Percentiles rank a stretch among this genome's conserved stretches.
phyloP scores from a whole-genome alignment of 140 eudicot species.

The Cichorium intybus region DNA sequence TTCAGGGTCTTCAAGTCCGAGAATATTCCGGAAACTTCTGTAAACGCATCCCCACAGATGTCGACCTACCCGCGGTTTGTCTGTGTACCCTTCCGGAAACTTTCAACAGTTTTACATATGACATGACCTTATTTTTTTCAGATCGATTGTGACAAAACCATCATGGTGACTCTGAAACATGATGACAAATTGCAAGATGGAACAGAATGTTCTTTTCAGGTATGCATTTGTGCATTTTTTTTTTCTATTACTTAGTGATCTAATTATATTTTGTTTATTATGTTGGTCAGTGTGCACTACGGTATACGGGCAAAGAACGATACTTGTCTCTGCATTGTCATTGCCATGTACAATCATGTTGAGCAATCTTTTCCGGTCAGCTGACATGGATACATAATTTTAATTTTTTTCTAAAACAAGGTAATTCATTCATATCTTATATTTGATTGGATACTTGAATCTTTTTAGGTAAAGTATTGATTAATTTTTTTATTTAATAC shows the following conservation, averaged over 20 bases:
- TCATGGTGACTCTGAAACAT: slow-evolving; percentile 83
- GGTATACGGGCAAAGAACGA: slow-evolving; percentile 85
- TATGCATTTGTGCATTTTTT: slow-evolving; percentile 9
- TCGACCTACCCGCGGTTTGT: slow-evolving; percentile 88
- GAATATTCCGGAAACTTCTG: slow-evolving; percentile 95
- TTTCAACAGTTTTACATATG: too few species aligned
- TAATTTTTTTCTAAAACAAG: slow-evolving; percentile 72
- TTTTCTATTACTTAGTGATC: not conserved
- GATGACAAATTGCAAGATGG: slow-evolving; percentile 97
- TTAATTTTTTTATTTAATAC: slow-evolving; percentile 13
- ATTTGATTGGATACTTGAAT: too few species aligned
- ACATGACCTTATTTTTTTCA: slow-evolving; percentile 31
- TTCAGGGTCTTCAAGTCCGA: slow-evolving; percentile 96
- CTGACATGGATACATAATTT: slow-evolving; percentile 90
- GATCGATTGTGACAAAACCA: slow-evolving; percentile 95
- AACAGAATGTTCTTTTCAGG: slow-evolving; percentile 95
- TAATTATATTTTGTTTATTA: slow-evolving; percentile 9
- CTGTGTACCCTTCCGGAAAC: slow-evolving; percentile 26
- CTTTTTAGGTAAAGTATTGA: slow-evolving; percentile 1
- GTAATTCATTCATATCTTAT: too few species aligned
- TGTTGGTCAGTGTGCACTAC: slow-evolving; percentile 84
- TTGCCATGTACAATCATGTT: slow-evolving; percentile 82
- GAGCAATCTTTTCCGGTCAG: slow-evolving; percentile 85
- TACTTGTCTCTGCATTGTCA: slow-evolving; percentile 87
- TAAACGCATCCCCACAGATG: slow-evolving; percentile 93